Base-by-base conservation (phyloP, 108 stramenopile species). In the Cylindrotheca fusiformis region DNA sequence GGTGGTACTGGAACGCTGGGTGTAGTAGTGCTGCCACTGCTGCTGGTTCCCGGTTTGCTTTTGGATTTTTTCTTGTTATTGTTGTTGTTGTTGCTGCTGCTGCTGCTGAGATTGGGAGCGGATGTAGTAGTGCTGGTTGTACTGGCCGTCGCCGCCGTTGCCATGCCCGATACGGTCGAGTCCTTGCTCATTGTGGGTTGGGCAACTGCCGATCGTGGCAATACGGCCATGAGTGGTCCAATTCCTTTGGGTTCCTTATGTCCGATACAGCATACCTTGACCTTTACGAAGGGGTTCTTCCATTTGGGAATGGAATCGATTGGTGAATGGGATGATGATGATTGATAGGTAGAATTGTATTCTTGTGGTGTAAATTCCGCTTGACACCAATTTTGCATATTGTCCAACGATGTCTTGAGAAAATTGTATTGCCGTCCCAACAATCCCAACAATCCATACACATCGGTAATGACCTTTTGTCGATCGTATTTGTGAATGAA, bases 351-450 rank as follows among this genome's bases (percentile, higher is more conserved):
- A 14, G 54, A 24, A 18, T 48, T 51, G 50, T 75, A 79, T 25
- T 83, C 77, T 19, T 68, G 52, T 5, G 65, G 74, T 26, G 60
- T 60, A 50, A 83, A 79, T 20, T 72, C 52, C 18, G 55, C 22
- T 32, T 70, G 57, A 36, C 82, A 76, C 82, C 82, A 83, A n/a
- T 46, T 17, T 48, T 83, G 67, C 82, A 83, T 83, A 51, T 83
- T 83, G 14, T 61, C 60, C n/a, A 74, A 33, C 3, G 64, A 71
- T 32, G 68, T 62, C 32, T 61, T 64, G 27, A 83, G 31, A 64
- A 83, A 83, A 44, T 83, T 73, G 58, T 69, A 64, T 32, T 83
- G 74, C 28, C 78, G 52, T 23, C 71, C 65, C 17, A 83, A 48
- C 2, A 78, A 52, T n/a, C 61, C 61, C 25, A 68, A 76, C 33